Conservation (phyloP, 1,284 basidiomycete species). For the Leucoagaricus sp. region DNA sequence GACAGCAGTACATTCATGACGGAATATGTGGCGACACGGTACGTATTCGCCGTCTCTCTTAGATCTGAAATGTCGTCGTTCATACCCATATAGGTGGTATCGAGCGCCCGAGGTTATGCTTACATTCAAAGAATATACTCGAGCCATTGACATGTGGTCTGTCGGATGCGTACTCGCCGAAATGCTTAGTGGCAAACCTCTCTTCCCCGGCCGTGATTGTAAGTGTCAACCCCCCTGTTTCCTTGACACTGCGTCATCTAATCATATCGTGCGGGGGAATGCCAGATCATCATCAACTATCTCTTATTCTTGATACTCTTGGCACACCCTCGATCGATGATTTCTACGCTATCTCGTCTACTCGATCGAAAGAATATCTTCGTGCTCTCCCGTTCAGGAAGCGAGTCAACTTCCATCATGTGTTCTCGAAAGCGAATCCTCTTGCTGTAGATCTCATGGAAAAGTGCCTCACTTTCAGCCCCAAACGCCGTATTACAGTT, state of each 20-base stretch:
- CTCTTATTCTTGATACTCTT: constrained; percentile 84
- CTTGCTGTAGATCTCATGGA: constrained; percentile 90
- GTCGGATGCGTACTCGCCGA: constrained; percentile 94
- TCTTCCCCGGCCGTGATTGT: constrained; percentile 91
- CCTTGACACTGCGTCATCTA: not conserved
- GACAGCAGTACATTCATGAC: constrained; percentile 92
- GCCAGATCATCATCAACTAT: constrained; percentile 89
- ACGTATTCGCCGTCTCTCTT: constrained; percentile 18
- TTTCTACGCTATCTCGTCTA: constrained; percentile 76
- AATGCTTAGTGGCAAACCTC: constrained; percentile 88
- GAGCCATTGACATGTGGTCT: constrained; percentile 92
- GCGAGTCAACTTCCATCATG: constrained; percentile 71
- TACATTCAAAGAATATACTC: constrained; percentile 92
- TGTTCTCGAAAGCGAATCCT: constrained; percentile 86
- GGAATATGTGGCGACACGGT: constrained; percentile 90
- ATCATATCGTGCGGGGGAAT: constrained; percentile 11
- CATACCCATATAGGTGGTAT: constrained; percentile 71
- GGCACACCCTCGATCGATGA: constrained; percentile 91
- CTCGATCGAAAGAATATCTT: constrained; percentile 44
- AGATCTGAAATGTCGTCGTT: not conserved
- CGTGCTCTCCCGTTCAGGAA: constrained; percentile 91
- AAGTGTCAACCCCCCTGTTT: constrained; percentile 21
- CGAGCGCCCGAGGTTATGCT: constrained; percentile 95
- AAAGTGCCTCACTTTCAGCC: constrained; percentile 90
- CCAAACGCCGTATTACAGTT: constrained; percentile 87